Conservation (phyloP, 768 basidiomycete species). For the Hygrocybe coccinea region DNA sequence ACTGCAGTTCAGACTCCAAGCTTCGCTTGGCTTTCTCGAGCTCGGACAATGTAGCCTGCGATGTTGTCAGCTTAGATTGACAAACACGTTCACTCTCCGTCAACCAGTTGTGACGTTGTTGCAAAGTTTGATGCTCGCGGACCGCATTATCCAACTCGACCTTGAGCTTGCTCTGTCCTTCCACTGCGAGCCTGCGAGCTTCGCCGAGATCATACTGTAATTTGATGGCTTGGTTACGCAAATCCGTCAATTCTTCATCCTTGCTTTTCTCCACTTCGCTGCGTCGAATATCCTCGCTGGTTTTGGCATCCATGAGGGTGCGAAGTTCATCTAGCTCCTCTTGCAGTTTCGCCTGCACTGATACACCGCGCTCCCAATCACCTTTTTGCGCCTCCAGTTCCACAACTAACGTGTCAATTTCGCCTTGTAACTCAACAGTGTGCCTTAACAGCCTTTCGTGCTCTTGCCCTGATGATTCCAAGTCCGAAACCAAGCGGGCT, state of each 20-base stretch:
- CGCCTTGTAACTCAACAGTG: slow-evolving; percentile 62
- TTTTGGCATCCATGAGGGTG: slow-evolving; percentile 76
- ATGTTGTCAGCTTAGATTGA: slow-evolving; percentile 46
- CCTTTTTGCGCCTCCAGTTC: slow-evolving; percentile 59
- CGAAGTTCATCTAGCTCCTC: slow-evolving; percentile 85
- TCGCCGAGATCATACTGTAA: slow-evolving; percentile 66
- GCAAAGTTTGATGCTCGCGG: slow-evolving; percentile 56
- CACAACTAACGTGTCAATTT: slow-evolving; percentile 58
- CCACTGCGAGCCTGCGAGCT: slow-evolving; percentile 54
- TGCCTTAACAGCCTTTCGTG: slow-evolving; percentile 52
- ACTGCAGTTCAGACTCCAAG: slow-evolving; percentile 68
- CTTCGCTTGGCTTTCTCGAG: slow-evolving; percentile 65
- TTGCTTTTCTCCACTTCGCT: slow-evolving; percentile 82
- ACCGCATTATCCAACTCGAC: slow-evolving; percentile 64
- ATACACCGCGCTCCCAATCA: slow-evolving; percentile 42
- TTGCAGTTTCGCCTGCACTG: slow-evolving; percentile 59
- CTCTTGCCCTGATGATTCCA: slow-evolving; percentile 51
- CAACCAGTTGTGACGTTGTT: slow-evolving; percentile 60
- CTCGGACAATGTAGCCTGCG: slow-evolving; percentile 47
- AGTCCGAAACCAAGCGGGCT: slow-evolving; percentile 46
- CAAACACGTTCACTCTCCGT: slow-evolving; percentile 52
- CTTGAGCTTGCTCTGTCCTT: slow-evolving; percentile 68
- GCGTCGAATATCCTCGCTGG: slow-evolving; percentile 78
- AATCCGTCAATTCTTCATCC: slow-evolving; percentile 72
- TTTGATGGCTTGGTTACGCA: slow-evolving; percentile 58